phyloP scores from a whole-genome alignment of 352 stramenopile genomes.

The Salisapilia sapeloensis region DNA sequence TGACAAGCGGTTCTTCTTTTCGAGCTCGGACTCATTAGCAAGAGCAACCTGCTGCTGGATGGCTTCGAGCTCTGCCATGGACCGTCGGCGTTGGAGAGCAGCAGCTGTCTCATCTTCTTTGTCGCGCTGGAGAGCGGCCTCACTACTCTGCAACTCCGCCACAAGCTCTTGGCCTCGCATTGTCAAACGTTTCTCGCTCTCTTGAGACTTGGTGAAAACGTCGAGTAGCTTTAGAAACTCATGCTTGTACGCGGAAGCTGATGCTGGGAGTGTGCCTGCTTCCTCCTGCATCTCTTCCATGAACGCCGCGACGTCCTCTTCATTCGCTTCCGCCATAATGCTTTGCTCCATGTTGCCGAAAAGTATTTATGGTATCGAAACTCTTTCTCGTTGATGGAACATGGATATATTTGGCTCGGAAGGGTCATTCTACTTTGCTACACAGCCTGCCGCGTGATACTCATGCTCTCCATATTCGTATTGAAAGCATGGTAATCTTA shows the following conservation, averaged over 20 bases:
- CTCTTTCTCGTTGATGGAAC: no score
- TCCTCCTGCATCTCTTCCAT: slow-evolving; percentile 51
- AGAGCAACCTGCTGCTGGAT: slow-evolving; percentile 40
- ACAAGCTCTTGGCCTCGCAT: slow-evolving; percentile 57
- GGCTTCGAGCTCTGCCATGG: slow-evolving; percentile 49
- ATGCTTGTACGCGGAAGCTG: slow-evolving; percentile 53
- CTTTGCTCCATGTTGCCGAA: no score
- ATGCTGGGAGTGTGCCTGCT: slow-evolving; percentile 43
- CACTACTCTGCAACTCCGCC: slow-evolving; percentile 51
- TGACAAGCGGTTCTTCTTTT: slow-evolving; percentile 66
- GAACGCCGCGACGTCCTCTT: slow-evolving; percentile 9
- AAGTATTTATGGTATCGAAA: no score
- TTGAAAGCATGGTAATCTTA: no score
- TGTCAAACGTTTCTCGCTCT: slow-evolving; percentile 58
- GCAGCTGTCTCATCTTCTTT: slow-evolving; percentile 66
- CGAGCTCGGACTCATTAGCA: slow-evolving; percentile 35
- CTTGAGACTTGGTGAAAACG: slow-evolving; percentile 59
- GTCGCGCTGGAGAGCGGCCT: slow-evolving; percentile 56
- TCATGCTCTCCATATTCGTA: no score
- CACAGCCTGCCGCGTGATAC: no score
- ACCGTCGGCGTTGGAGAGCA: slow-evolving; percentile 47
- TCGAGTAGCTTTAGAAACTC: slow-evolving; percentile 69
- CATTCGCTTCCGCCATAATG: not conserved
- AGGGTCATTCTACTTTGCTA: no score
- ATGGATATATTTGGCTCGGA: no score